Evolutionary conservation across 306 rosid species (phyloP), one percentile per base, ranked within the genome.

Genomic region (Dalbergia cochinchinensis): DNA sequence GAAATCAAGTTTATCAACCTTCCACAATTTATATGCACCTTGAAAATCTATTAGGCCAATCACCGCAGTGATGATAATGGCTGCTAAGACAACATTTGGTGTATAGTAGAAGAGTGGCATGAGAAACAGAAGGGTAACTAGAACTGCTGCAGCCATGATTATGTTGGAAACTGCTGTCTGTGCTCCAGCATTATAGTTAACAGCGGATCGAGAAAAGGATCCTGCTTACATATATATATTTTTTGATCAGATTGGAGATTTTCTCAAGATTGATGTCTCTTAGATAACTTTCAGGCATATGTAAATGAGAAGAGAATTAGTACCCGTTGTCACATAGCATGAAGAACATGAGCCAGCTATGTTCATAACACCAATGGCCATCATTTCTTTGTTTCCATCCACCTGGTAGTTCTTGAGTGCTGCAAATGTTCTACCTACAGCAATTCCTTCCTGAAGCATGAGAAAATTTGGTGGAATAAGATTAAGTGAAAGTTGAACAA

Each of bases 341-440:
- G 99, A 96, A 80, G 90, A 86, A 78, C 90, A 91, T 77, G 97
- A 93, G 51, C 98, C 99, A 65, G 89, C 94, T 8, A 96, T 87
- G 90, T 93, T 96, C 99, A 89, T 93, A 19, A 96, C 51, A 55
- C 98, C 99, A 70, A 96, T 89, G 34, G 97, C 99, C 91, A 92
- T 93, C 98, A 96, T 93, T 87, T 96, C 99, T 86, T 96, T 96
- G 89, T 96, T 96, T 84, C 98, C 99, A 77, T 96, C 99, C 15
- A 93, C 97, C 82, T 96, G 99, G 84, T 96, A 96, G 83, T 91
- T 96, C 80, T 90, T 67, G 78, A 96, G 80, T 45, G 96, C 62
- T 37, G 99, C 98, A 86, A 96, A 91, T 77, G 98, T 96, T 84
- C 98, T 93, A 59, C 98, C 99, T 3, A 93, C 97, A 5, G 99